Base-by-base conservation (phyloP, 163 green algal genomes). In the Scenedesmus sp. region DNA sequence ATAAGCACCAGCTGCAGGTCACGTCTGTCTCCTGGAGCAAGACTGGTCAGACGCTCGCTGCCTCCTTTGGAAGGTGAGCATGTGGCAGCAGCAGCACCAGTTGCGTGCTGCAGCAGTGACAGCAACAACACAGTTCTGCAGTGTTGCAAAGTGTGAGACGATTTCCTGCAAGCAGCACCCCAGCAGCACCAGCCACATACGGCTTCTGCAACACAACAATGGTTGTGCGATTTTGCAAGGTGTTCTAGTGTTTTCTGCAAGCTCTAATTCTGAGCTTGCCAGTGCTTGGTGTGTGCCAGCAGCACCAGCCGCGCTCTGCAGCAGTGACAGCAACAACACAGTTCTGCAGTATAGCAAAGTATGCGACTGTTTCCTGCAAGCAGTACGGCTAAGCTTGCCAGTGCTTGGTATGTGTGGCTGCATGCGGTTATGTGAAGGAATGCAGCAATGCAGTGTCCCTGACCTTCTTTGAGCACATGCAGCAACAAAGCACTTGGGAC, bases 31-130 rank as follows among this genome's bases (percentile, higher is more conserved):
- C 92, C 0, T 97, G 95, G 95, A 96, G 95, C 90, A 73, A 66
- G 55, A 96, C 94, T 26, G 95, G 95, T 1, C 94, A 97, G 73
- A 95, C 94, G 26, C 93, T 97, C 13, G 96, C 94, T 5, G 96
- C 95, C 1, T 94, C 96, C 16, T 97, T 94, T 64, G 96, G 87
- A 73, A 91, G 87, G 73, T 91, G 23, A 0, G 54, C 4, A 62
- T 15, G 52, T 86, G 52, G 13, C 34, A 15, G 79, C 18, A 12
- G 79, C 81, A 46, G 81, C 54, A 70, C 1, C 3, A 55, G 55
- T 16, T 86, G 16, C 16, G 54, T 70, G 55, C 54, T 70, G 55
- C 54, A 86, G 55, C 55, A 18, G 20, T 46, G 20, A 15, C 52
- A 86, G 6, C 79, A 26, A 82, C 12, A 26, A 82, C 20, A 46